phyloP scores from a whole-genome alignment of 495 filamentous ascomycete species.

The Halenospora varia region DNA sequence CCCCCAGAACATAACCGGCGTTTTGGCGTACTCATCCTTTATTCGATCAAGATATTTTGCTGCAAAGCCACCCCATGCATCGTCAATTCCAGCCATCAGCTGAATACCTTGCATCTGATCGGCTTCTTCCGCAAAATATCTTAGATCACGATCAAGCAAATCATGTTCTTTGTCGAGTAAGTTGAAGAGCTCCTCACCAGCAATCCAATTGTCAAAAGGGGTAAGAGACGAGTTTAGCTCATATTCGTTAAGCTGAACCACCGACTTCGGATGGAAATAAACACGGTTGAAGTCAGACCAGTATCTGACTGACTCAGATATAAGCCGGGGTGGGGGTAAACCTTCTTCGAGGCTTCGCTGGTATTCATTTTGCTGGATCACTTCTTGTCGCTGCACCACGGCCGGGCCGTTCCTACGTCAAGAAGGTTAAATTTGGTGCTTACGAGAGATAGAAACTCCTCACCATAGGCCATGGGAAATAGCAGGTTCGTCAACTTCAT shows the following conservation, averaged over 20 bases:
- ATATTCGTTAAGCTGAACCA: conserved; percentile 85
- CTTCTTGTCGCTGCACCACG: conserved; percentile 59
- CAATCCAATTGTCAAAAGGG: conserved; percentile 79
- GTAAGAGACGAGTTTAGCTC: conserved; percentile 70
- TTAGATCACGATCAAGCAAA: conserved; percentile 80
- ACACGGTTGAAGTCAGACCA: conserved; percentile 94
- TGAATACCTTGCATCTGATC: conserved; percentile 89
- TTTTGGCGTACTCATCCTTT: conserved; percentile 88
- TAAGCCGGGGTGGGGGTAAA: conserved; percentile 56
- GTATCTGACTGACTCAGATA: conserved; percentile 70
- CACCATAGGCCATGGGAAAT: conserved; percentile 56
- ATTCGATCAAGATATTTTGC: conserved; percentile 74
- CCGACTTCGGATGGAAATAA: conserved; percentile 87
- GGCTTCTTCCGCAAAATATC: conserved; percentile 86
- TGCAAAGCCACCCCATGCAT: conserved; percentile 92
- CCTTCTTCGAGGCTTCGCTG: conserved; percentile 72
- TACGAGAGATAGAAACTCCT: conserved; percentile 18
- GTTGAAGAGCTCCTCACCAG: conserved; percentile 79
- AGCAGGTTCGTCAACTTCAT: conserved; percentile 58
- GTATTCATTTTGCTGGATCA: conserved; percentile 68
- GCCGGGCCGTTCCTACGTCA: conserved; percentile 62
- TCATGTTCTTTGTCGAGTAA: conserved; percentile 82
- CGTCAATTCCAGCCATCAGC: conserved; percentile 71
- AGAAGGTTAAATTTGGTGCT: background rate
- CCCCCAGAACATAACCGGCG: conserved; percentile 80